A percentile compares a stretch with the other conserved stretches of the same genome.
Conservation (phyloP, 2,329 filamentous ascomycete species). For the Neopestalotiopsis sp. region DNA sequence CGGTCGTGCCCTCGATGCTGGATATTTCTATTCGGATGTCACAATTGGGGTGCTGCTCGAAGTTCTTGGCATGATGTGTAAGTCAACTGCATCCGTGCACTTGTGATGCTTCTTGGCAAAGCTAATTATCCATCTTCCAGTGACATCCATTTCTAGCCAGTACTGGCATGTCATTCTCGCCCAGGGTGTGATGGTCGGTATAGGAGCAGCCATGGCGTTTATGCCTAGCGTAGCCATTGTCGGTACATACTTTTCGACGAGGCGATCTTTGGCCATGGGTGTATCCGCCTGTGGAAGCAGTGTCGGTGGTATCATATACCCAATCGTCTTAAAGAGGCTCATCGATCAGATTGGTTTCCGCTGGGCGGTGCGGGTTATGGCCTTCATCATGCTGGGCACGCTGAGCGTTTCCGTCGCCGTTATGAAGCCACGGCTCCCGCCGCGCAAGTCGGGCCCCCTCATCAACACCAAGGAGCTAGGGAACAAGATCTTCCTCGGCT, state of each 20-base stretch:
- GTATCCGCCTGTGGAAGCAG: constrained; percentile 38
- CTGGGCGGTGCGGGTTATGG: constrained; percentile 51
- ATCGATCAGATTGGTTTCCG: constrained; percentile 46
- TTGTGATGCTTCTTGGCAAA: not conserved
- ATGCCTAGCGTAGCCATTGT: constrained; percentile 34
- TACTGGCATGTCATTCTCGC: constrained; percentile 59
- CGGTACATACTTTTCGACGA: constrained; percentile 36
- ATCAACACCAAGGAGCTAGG: not conserved
- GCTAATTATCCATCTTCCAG: constrained; percentile 23
- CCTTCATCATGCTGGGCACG: constrained; percentile 34
- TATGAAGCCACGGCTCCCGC: not conserved
- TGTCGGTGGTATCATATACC: constrained; percentile 43
- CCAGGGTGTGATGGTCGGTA: constrained; percentile 54
- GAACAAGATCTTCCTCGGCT: not conserved
- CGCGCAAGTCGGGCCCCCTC: not conserved
- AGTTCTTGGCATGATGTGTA: constrained; percentile 52
- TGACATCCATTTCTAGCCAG: constrained; percentile 51
- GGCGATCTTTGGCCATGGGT: constrained; percentile 37
- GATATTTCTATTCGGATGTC: constrained; percentile 49
- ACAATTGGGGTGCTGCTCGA: constrained; percentile 39
- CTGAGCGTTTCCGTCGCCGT: not conserved
- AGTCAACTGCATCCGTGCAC: not conserved
- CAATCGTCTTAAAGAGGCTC: constrained; percentile 46
- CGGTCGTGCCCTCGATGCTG: constrained; percentile 58
- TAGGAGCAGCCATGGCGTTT: constrained; percentile 36